A percentile compares a stretch with the other conserved stretches of the same genome.
phyloP scores from a whole-genome alignment of 352 stramenopile genomes.

The Blastocystis sp. region DNA sequence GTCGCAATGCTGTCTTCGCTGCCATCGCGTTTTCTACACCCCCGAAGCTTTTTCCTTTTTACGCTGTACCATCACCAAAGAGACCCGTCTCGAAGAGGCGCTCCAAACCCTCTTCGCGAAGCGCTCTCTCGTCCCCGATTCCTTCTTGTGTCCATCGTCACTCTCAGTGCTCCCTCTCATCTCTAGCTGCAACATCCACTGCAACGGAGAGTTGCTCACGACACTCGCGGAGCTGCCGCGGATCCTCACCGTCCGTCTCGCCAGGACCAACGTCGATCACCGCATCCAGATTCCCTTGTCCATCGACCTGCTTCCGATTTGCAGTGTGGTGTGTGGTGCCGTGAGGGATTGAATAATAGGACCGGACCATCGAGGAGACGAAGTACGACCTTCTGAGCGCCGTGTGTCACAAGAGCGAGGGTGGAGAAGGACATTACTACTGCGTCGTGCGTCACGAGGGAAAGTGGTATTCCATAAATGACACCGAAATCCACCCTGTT shows the following conservation, averaged over 20 bases:
- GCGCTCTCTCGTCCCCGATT: not conserved
- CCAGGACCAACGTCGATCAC: not conserved
- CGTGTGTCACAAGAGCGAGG: not conserved
- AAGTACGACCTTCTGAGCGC: not conserved
- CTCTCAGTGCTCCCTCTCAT: not conserved
- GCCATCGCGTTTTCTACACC: constrained; percentile 19
- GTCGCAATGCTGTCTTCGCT: not conserved
- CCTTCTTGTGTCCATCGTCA: constrained; percentile 8
- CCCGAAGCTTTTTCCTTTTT: not conserved
- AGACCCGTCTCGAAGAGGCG: constrained; percentile 2
- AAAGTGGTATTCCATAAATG: not conserved
- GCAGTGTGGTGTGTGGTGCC: not conserved
- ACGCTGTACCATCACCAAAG: not conserved
- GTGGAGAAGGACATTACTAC: not conserved
- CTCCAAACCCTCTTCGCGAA: not conserved
- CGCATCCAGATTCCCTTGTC: not conserved
- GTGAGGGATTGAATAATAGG: not conserved
- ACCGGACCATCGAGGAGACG: not conserved
- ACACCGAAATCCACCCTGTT: not conserved
- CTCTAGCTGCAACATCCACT: not conserved
- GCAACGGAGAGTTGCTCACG: not conserved
- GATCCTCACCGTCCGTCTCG: not conserved
- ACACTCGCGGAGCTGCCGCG: not conserved
- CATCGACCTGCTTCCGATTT: not conserved
- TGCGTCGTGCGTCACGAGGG: not conserved